Evolutionary conservation across 1,139 yeast species (phyloP), one percentile per base, ranked within the genome.

Genomic region (Blastobotrys apis): DNA sequence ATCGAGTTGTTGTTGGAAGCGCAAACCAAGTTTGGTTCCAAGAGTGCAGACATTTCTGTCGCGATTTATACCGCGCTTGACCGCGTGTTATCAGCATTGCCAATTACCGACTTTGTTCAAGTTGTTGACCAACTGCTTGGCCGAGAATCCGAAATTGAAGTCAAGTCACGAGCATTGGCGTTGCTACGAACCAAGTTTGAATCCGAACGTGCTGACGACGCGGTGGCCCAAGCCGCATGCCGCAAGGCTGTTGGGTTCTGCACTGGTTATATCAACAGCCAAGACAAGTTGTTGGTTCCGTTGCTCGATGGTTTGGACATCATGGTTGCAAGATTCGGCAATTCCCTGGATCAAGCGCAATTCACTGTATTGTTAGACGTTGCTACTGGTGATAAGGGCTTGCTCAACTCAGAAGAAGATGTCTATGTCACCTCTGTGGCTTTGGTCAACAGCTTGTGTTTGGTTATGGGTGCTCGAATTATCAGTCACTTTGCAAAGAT

Each of bases 401-500:
- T 15, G 20, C 25, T 22, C 52, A 74, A 71, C 12, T 13, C 31
- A 48, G 64, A 64, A 4, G 69, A 72, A 39, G 63, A 64, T 30
- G 68, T 84, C n/a, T 72, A 81, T 33, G 77, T 92, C 38, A 77
- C 95, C 1, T 77, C 96, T 1, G 72, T 88, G 47, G 78, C 82
- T 56, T 81, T 84, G 47, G 75, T 86, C 50, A 79, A 86, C 44
- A 80, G 81, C 50, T 68, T 86, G 47, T 75, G 86, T 44, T 78
- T 80, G 45, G 75, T 79, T 15, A 66, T 90, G 41, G 98, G 98
- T 38, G 92, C 94, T 22, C 84, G 87, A 58, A 74, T 83, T 48
- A 83, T 92, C 63, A 94, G 95, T 5, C 78, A 74, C 58, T 86
- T 87, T 72, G 86, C 95, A 26, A 82, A 81, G 63, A 80, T 90